Base-by-base conservation (phyloP, 164 flowering plant genomes). In the Liquidambar formosana region DNA sequence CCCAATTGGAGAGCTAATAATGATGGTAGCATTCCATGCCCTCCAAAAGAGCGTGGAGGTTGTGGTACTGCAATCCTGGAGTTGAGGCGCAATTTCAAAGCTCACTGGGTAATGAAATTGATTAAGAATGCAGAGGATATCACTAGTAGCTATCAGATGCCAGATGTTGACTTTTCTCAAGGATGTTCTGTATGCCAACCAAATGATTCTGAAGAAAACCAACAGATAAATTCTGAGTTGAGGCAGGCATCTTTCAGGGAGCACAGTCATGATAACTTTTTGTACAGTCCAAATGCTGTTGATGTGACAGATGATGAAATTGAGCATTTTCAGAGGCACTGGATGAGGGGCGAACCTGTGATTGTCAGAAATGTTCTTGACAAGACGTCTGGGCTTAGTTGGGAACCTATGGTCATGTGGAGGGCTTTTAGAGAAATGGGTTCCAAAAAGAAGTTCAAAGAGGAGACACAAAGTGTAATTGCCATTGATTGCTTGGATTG, bases 381-480 rank as follows among this genome's bases (percentile, higher is more conserved):
- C n/a, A 49, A 48, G n/a, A 63, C 76, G 53, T 70, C 73, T 28
- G 77, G 78, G 10, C 75, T 78, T 33, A 78, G 81, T 49, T 81
- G 81, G 84, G 81, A 81, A 41, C 84, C 84, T 8, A 78, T 73
- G 80, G 81, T 76, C 16, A 81, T 81, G 81, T 81, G 81, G 81
- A 73, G 81, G 44, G 81, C 80, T 9, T n/a, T 81, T 45, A 66
- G 78, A 56, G 67, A 80, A 53, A 69, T 63, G 1, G 49, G 60
- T 59, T 43, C 64, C 10, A 48, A 64, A 0, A 26, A 13, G 3
- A 65, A 65, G 57, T 64, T 64, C 25, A 49, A 74, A 68, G 73
- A 70, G 41, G 76, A 72, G 68, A 53, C 65, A 9, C 58, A 53
- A 3, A 70, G 69, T 23, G 81, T 81, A 1, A 71, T 63, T 18